A percentile compares a stretch with the other conserved stretches of the same genome.
phyloP scores from a whole-genome alignment of 177 flowering plant genomes.

The Telopea speciosissima region DNA sequence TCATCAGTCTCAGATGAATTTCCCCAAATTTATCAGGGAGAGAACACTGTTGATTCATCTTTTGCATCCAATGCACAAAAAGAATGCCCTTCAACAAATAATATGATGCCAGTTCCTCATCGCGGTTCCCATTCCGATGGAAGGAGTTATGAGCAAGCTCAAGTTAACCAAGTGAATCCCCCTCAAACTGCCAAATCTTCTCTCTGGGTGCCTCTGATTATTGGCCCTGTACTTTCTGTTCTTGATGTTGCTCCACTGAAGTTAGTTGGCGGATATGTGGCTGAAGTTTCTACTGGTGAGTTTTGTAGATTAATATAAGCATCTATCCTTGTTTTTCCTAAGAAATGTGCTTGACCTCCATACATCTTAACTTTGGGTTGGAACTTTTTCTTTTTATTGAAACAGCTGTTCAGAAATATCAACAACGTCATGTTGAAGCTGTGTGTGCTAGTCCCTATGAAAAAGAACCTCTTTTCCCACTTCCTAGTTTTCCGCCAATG shows the following conservation, averaged over 20 bases:
- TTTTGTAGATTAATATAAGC: neutral
- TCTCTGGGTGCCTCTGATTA: slow-evolving; percentile 55
- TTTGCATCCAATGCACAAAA: slow-evolving; percentile 13
- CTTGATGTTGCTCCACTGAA: slow-evolving; percentile 83
- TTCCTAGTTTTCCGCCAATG: slow-evolving; percentile 24
- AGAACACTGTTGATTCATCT: slow-evolving; percentile 18
- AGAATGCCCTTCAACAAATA: slow-evolving; percentile 16
- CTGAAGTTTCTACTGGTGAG: slow-evolving; percentile 69
- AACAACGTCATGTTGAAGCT: slow-evolving; percentile 35
- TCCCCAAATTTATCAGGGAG: slow-evolving; percentile 17
- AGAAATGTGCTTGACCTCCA: slow-evolving; percentile 12
- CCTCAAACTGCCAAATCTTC: slow-evolving; percentile 19
- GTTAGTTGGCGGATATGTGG: slow-evolving; percentile 52
- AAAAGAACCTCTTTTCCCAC: slow-evolving; percentile 65
- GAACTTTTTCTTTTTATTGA: slow-evolving; percentile 7
- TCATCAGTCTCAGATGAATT: slow-evolving; percentile 44
- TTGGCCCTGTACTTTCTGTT: slow-evolving; percentile 51
- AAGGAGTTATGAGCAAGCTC: slow-evolving; percentile 12
- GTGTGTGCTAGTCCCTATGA: slow-evolving; percentile 30
- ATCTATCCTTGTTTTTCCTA: slow-evolving; percentile 8
- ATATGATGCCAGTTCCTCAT: slow-evolving; percentile 13
- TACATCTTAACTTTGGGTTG: slow-evolving; percentile 14
- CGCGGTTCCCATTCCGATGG: slow-evolving; percentile 17
- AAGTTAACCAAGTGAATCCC: slow-evolving; percentile 15
- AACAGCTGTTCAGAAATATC: slow-evolving; percentile 55